Evolutionary conservation across 2,329 filamentous ascomycete genomes (phyloP), one percentile per base, ranked within the genome.

Genomic region (Bipolaris oryzae): DNA sequence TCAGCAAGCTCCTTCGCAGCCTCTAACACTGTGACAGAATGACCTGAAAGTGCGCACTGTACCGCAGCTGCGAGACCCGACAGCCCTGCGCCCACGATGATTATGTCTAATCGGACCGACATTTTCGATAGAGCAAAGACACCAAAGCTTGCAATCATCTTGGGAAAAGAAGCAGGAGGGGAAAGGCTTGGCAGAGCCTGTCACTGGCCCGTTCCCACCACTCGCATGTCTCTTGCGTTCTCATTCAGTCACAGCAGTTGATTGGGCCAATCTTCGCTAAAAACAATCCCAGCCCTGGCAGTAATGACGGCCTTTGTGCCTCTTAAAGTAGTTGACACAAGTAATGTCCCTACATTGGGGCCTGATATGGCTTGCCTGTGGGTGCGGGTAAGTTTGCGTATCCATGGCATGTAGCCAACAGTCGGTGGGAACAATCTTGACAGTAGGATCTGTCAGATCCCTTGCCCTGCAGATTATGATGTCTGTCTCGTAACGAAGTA

Each of bases 21-120:
- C 62, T 81, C 79, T 2, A 81, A 67, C 1, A 81, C 75, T 0
- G 76, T 79, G 2, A 81, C 75, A 13, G 66, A 61, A 38, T 75
- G 75, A 1, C 77, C 77, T 25, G 76, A 73, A 6, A 75, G 66
- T 21, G 76, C 74, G 31, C 77, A 74, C 56, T 78, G 76, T 50
- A 80, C 79, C 7, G 78, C 74, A 16, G 79, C 76, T 15, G 78
- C 76, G 7, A 80, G 69, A 9, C 78, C 78, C 3, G 76, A 77
- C 23, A 80, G 71, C 5, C 78, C 78, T 16, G 76, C 77, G 20
- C 78, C 78, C 0, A 74, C 63, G 28, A 74, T 62, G 15, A 73
- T 20, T 18, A 73, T 64, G 15, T 72, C 63, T 5, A 72, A 60
- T 18, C 34, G 39, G 21, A 47, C 16, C 39, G 49, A 16, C 49